Base-by-base conservation (phyloP, 495 filamentous ascomycete genomes). In the Halenospora varia region DNA sequence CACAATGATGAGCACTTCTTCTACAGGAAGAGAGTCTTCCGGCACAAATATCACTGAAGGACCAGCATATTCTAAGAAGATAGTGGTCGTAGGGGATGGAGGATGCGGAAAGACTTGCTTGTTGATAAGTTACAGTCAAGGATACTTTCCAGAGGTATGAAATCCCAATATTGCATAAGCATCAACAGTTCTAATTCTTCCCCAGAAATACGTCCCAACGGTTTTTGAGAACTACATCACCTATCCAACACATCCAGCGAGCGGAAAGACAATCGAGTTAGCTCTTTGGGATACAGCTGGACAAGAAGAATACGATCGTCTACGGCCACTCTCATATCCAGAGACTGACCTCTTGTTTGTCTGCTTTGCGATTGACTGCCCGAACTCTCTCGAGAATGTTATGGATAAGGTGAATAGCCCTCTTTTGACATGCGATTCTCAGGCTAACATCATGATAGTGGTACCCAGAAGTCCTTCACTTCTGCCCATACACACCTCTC, bases 191-290 rank as follows among this genome's bases (percentile, higher is more conserved):
- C 53, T 62, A 51, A 54, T 55, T 19, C 45, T 49, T 24, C 42
- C 25, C 60, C 55, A 98, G 94, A 98, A 97, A 97, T 98, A 98
- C 68, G 93, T 98, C 49, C 94, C 94, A 2, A 98, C 94, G 0
- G 94, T 98, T 58, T 98, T 98, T 69, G 94, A 98, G 68, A 98
- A 98, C 76, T 98, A 98, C 80, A 97, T 97, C 74, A 96, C 94
- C 39, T 91, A 97, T 73, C 94, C 91, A 53, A 83, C 82, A 39
- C 95, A 98, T 69, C 83, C 85, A 63, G 77, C 82, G 10, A 89
- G 87, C 22, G 92, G 94, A 61, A 97, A 97, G 78, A 92, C 84
- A 35, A 89, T 97, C 51, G 94, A 98, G 75, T 81, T 98, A 44
- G 94, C 94, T 15, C 83, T 98, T 22, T 98, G 94, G 94, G 94